Conservation (phyloP, 208 protist genomes). For the Trichomonas gallinae region DNA sequence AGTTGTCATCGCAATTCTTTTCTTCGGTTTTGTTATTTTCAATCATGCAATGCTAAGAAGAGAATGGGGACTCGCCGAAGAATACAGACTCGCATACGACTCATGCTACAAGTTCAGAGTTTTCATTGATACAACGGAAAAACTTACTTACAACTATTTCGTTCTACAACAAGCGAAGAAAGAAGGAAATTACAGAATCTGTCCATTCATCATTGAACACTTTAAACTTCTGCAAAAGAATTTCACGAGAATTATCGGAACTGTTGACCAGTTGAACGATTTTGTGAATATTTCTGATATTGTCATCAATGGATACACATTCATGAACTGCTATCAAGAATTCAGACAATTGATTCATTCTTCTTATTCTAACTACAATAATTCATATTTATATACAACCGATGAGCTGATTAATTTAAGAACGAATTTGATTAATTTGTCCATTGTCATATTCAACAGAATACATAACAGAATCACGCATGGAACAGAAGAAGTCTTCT, state of each 20-base stretch:
- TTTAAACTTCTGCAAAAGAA: not conserved
- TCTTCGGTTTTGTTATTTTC: not conserved
- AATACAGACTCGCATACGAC: not conserved
- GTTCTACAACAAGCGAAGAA: not conserved
- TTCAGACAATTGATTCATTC: not conserved
- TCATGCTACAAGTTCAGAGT: not conserved
- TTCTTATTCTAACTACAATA: not conserved
- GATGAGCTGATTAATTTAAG: not conserved
- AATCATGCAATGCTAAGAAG: not conserved
- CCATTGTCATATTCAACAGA: not conserved
- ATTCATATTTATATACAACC: not conserved
- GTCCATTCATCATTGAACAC: not conserved
- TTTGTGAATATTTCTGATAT: not conserved
- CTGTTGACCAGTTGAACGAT: not conserved
- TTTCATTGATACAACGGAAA: not conserved
- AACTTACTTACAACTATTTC: not conserved
- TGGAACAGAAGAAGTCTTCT: not conserved
- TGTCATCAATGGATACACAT: not conserved
- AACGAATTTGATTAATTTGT: not conserved
- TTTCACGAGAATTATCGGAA: not conserved
- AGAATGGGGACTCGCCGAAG: not conserved
- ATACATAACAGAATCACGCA: not conserved
- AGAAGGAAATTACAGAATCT: not conserved
- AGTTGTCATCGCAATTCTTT: not conserved
- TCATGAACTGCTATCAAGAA: not conserved